A percentile compares a stretch with the other conserved stretches of the same genome.
phyloP scores from a whole-genome alignment of 2,329 filamentous ascomycete species.

The Xylaria sp. region DNA sequence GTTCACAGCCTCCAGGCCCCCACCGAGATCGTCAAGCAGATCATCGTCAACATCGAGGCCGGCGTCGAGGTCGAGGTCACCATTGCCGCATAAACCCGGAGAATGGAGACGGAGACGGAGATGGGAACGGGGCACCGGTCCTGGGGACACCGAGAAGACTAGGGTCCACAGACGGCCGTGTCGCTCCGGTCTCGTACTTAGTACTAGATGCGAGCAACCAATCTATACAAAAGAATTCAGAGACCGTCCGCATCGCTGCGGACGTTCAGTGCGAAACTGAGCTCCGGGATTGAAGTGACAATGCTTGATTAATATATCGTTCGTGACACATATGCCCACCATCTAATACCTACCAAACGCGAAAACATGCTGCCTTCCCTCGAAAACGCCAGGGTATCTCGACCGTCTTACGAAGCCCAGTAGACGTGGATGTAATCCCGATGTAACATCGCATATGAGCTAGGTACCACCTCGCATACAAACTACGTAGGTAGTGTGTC shows the following conservation, averaged over 20 bases:
- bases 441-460: too few relatives aligned
- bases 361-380: background rate
- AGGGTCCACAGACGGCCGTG: constrained; percentile 10
- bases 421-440: constrained; percentile 2
- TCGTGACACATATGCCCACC: background rate
- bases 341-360: background rate
- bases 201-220: background rate
- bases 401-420: constrained; percentile 9
- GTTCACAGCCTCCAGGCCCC: constrained; percentile 79
- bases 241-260: background rate
- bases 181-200: constrained; percentile 2
- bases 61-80: constrained; percentile 93
- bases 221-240: background rate
- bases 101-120: constrained; percentile 1
- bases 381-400: constrained; percentile 20
- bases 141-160: background rate
- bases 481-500: too few relatives aligned
- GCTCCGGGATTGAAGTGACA: background rate
- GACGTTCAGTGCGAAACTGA: background rate
- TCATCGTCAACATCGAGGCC: constrained; percentile 95
- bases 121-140: constrained; percentile 4
- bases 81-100: constrained; percentile 71
- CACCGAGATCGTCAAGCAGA: constrained; percentile 96
- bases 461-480: too few relatives aligned
- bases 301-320: background rate